phyloP scores from a whole-genome alignment of 2,329 filamentous ascomycete genomes.

The Trichoderma brevicompactum region DNA sequence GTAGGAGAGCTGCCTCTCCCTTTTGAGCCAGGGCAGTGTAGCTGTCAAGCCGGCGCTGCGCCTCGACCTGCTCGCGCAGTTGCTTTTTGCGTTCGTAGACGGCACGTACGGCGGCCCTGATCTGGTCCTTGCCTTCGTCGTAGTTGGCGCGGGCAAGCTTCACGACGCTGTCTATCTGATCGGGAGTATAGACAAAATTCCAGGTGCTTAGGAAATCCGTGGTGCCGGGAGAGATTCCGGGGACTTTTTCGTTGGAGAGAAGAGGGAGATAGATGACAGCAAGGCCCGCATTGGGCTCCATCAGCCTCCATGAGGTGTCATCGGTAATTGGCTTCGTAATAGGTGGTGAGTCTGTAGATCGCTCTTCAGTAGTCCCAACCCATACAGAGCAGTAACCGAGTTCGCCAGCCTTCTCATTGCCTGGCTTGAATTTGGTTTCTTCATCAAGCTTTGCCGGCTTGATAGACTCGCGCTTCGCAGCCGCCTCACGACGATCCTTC shows the following conservation, averaged over 20 bases:
- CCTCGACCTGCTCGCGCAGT: conserved; percentile 60
- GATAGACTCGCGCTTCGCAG: conserved; percentile 34
- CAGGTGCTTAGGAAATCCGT: conserved; percentile 92
- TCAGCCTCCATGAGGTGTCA: conserved; percentile 66
- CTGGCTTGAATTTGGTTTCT: conserved; percentile 47
- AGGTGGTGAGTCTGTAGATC: conserved; percentile 58
- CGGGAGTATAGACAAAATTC: conserved; percentile 95
- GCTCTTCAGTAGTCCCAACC: conserved; percentile 84
- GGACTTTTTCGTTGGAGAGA: conserved; percentile 77
- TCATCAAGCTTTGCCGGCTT: conserved; percentile 36
- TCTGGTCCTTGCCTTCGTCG: conserved; percentile 76
- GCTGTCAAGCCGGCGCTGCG: conserved; percentile 44
- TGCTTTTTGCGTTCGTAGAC: conserved; percentile 92
- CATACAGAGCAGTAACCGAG: conserved; percentile 93
- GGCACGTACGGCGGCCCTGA: conserved; percentile 76
- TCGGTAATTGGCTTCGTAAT: conserved; percentile 61
- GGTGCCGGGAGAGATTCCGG: conserved; percentile 79
- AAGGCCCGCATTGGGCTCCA: conserved; percentile 79
- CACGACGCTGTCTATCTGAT: conserved; percentile 86
- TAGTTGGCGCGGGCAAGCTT: conserved; percentile 85
- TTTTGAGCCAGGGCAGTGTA: conserved; percentile 53
- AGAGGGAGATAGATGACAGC: conserved; percentile 91
- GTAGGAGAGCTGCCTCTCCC: conserved; percentile 60
- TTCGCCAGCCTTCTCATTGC: conserved; percentile 57
- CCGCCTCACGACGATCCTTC: conserved; percentile 37